Base-by-base conservation (phyloP, 2,329 filamentous ascomycete species). In the Penicillium sp. region DNA sequence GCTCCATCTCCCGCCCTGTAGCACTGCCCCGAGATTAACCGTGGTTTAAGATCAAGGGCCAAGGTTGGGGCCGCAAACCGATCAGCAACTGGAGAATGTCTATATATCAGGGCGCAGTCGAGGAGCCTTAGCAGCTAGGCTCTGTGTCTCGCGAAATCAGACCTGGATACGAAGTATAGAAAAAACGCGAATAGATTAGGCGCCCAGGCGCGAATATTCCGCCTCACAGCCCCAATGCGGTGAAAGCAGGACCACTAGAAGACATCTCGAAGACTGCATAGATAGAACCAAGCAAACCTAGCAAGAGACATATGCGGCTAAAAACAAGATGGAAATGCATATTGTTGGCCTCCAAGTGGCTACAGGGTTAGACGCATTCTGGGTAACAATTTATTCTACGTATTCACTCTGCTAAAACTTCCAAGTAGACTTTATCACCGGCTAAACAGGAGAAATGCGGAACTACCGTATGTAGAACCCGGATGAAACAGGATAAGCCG, bases 251-350 rank as follows among this genome's bases (percentile, higher is more conserved):
- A 6, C 33, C 33, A 15, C 33, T 37, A 37, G 38, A 40, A 54
- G 29, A 38, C 43, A 50, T 56, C 46, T 56, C 48, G 54, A 54
- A 56, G 43, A 47, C 27, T 44, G 54, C 49, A 18, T 18, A 18
- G 15, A 18, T 18, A 18, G 15, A 18, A 18, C 15, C 15, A 18
- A 18, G 15, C 15, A 18, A 18, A 18, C 15, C 15, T 18, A 18
- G 15, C 15, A 18, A 18, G 15, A 18, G 15, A 18, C 15, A 18
- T 18, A 18, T 18, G 15, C 1, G 15, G 15, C 15, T 18, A 18
- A 18, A 18, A 18, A 18, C 15, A 18, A 18, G 15, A 18, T 18
- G 1, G 15, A 18, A 18, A 18, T 18, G 15, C 15, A 18, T 18
- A 18, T 18, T 18, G 15, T 18, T 18, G 15, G 15, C 15, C 15